A percentile compares a stretch with the other conserved stretches of the same genome.
Evolutionary conservation across 2,329 filamentous ascomycete genomes (phyloP).

Genomic region (Aspergillaceae sp.): DNA sequence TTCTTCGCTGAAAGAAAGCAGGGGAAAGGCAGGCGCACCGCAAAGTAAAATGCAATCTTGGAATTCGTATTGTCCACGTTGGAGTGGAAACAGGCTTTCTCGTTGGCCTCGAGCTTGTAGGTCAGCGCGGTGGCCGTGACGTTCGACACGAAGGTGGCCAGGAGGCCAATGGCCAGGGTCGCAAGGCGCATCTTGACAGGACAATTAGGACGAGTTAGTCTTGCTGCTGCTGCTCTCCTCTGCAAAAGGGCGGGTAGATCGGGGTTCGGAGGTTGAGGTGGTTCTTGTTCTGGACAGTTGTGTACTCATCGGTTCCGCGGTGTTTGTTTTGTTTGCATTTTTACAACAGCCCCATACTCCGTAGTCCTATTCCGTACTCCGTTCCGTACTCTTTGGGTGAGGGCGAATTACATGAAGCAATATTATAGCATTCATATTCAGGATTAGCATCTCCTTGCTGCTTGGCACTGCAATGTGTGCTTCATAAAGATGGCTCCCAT

Average conservation of each 20-base stretch:
- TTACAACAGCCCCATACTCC: background rate
- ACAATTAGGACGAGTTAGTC: background rate
- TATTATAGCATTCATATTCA: too few species aligned
- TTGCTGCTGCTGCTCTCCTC: slow-evolving; percentile 6
- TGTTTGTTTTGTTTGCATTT: slow-evolving; percentile 29
- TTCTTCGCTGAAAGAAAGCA: slow-evolving; percentile 3
- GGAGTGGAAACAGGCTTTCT: slow-evolving; percentile 93
- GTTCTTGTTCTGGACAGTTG: slow-evolving; percentile 22
- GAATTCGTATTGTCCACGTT: slow-evolving; percentile 66
- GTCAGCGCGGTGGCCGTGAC: slow-evolving; percentile 85
- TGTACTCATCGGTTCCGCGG: slow-evolving; percentile 10
- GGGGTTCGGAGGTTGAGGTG: slow-evolving; percentile 17
- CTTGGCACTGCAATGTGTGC: too few species aligned
- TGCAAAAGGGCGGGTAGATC: slow-evolving; percentile 11
- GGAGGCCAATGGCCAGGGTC: slow-evolving; percentile 54
- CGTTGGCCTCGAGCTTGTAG: slow-evolving; percentile 81
- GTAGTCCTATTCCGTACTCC: background rate
- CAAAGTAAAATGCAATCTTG: slow-evolving; percentile 98
- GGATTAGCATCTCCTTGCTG: too few species aligned
- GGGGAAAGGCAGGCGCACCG: slow-evolving; percentile 50
- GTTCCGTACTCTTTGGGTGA: background rate
- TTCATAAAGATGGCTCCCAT: too few species aligned
- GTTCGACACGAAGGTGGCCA: slow-evolving; percentile 62
- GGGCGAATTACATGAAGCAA: too few species aligned
- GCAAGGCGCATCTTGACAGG: slow-evolving; percentile 54